Evolutionary conservation across 176 grass and related monocot genomes (phyloP), one percentile per base, ranked within the genome.

Genomic region (Cocos nucifera): DNA sequence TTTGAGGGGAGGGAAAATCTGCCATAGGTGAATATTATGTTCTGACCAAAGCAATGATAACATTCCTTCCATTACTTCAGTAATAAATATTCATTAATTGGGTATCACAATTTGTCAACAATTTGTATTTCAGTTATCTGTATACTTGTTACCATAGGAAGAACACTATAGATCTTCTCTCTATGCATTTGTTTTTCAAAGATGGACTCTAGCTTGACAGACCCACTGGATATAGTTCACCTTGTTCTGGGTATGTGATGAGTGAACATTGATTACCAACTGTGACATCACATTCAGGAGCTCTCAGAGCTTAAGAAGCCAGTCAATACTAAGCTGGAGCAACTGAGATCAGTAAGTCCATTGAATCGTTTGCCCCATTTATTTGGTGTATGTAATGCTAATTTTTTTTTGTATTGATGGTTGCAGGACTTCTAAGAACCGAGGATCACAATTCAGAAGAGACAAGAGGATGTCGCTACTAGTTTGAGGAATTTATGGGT

Each of bases 381-480:
- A 8, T 69, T 60, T 66, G 21, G 16, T 72, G 64, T 64, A 67
- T 30, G 60, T 15, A 56, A 54, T 59, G 6, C 9, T 83, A 39
- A 59, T 22, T 39, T 66, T 78, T 78, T 73, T 53, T 26, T 9
- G 18, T 51, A 22, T 71, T 6, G 54, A 63, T 68, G 30, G 5
- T 1, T 77, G 27, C 69, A 91, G 93, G 84, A 92, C 53, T 97
- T 92, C 63, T 76, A 88, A 83, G 93, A 97, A 69, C 54, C 91
- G 66, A 85, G 81, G 70, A 88, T 76, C 58, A 88, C 87, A 26
- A 83, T 97, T 64, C 83, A 91, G 68, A 91, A 88, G 60, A 87
- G 91, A 75, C 93, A 97, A 62, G 87, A 88, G 59, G 93, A 97
- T 80, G 93, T 92, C 19, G 54, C 84, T 54, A n/a, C 76, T 75